Evolutionary conservation across 768 basidiomycete genomes (phyloP).

Genomic region (Coprinopsis sp.): DNA sequence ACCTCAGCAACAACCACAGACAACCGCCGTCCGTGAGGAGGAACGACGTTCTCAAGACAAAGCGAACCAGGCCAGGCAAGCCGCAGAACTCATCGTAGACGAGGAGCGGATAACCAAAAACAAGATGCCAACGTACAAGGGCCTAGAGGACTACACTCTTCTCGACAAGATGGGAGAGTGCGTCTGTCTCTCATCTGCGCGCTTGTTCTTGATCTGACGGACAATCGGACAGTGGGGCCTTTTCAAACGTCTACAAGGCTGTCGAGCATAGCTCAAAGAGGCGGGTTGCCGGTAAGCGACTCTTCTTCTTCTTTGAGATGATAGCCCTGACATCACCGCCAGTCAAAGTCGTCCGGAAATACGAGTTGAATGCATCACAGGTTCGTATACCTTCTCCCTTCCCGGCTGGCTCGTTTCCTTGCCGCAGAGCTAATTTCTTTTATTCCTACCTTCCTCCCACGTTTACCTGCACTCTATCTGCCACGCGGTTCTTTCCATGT

Average conservation of each 20-base stretch:
- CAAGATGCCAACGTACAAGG: slow-evolving; percentile 83
- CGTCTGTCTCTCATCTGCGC: slow-evolving; percentile 32
- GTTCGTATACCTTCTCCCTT: slow-evolving; percentile 51
- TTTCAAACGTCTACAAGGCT: slow-evolving; percentile 98
- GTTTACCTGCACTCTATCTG: slow-evolving; percentile 9
- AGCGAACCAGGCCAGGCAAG: slow-evolving; percentile 32
- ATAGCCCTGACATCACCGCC: slow-evolving; percentile 12
- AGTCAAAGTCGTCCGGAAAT: slow-evolving; percentile 96
- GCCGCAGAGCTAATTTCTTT: slow-evolving; percentile 17
- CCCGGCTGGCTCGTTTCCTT: slow-evolving; percentile 17
- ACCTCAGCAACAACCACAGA: slow-evolving; percentile 12
- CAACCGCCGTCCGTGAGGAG: slow-evolving; percentile 18
- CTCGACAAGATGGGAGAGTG: slow-evolving; percentile 92
- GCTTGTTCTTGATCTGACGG: slow-evolving; percentile 14
- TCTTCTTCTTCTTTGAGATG: slow-evolving; percentile 10
- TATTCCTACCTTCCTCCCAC: slow-evolving; percentile 21
- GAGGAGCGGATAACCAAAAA: slow-evolving; percentile 70
- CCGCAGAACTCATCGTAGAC: slow-evolving; percentile 65
- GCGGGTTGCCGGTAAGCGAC: slow-evolving; percentile 73
- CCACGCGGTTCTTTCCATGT: slow-evolving; percentile 29
- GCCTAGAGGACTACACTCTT: slow-evolving; percentile 74
- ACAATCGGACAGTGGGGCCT: slow-evolving; percentile 65
- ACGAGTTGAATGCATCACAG: slow-evolving; percentile 86
- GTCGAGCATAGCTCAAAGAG: slow-evolving; percentile 67
- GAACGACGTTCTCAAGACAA: slow-evolving; percentile 22